These are phyloP conservation scores for Scenedesmus sp. DNA, from an alignment of 163 green algal genomes.

Conservation along the genomic window DNA sequence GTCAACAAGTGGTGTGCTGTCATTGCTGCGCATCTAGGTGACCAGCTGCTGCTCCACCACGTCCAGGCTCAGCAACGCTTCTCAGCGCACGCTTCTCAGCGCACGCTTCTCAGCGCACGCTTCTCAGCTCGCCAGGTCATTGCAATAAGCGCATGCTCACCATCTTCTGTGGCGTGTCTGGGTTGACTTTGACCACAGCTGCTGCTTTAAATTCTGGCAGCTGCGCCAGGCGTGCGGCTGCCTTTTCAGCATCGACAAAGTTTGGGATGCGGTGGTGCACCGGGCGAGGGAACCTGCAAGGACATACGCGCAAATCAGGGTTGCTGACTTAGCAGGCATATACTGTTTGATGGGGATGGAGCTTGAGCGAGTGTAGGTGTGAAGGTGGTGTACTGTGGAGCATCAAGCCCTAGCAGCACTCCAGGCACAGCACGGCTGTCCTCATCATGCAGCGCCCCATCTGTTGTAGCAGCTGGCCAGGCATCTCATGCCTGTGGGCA, in stretches of 20 bases:
- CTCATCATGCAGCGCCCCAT: not conserved
- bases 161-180: constrained; percentile 82
- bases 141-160: constrained; percentile 48
- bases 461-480: too few relatives aligned
- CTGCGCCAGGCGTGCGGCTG: constrained; percentile 69
- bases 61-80: too few relatives aligned
- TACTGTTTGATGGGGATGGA: not conserved
- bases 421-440: not conserved
- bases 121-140: not conserved
- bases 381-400: not conserved
- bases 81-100: too few relatives aligned
- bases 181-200: constrained; percentile 76
- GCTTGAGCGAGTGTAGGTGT: not conserved
- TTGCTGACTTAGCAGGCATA: too few relatives aligned
- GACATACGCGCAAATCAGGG: not conserved
- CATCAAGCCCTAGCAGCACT: too few relatives aligned
- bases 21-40: not conserved
- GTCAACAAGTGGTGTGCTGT: not conserved
- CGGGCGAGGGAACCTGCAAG: constrained; percentile 65
- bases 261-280: constrained; percentile 88
- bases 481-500: too few relatives aligned
- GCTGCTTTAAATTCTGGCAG: constrained; percentile 74
- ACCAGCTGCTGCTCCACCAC: too few relatives aligned
- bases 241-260: constrained; percentile 76
- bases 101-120: too few relatives aligned